These are phyloP conservation scores for Bertia moriformis DNA, from an alignment of 2,329 filamentous ascomycete species.

Conservation along the genomic window DNA sequence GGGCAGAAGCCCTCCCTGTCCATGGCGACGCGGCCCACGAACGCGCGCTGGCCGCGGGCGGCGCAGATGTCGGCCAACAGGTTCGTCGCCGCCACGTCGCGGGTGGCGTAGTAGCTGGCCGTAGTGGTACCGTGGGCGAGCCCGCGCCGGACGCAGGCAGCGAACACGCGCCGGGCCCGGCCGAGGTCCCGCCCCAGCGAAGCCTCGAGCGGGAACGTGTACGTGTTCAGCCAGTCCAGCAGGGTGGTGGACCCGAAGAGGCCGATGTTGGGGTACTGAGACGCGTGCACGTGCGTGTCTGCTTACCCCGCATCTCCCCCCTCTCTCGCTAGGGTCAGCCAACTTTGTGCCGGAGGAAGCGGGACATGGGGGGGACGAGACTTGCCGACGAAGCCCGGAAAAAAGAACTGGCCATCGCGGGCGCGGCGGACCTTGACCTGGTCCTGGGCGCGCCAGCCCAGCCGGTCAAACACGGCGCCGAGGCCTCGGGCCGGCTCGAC, in stretches of 20 bases:
- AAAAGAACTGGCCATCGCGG: conserved; percentile 52
- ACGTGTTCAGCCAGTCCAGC: conserved; percentile 81
- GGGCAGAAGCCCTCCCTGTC: conserved; percentile 54
- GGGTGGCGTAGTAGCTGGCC: conserved; percentile 86
- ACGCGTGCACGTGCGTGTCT: conserved; percentile 93
- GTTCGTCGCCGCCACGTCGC: conserved; percentile 78
- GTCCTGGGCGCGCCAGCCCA: conserved; percentile 29
- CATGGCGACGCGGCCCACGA: conserved; percentile 94
- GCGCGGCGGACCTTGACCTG: conserved; percentile 11
- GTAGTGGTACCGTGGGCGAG: conserved; percentile 85
- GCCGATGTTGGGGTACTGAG: conserved; percentile 86
- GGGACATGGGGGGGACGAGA: not conserved
- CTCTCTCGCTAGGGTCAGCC: too few species aligned
- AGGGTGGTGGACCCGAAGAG: conserved; percentile 89
- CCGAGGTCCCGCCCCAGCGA: conserved; percentile 45
- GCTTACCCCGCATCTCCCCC: conserved; percentile 9
- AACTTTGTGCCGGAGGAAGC: not conserved
- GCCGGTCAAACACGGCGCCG: conserved; percentile 15
- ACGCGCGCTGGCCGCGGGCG: conserved; percentile 68
- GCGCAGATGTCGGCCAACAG: conserved; percentile 74
- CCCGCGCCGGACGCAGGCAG: conserved; percentile 63
- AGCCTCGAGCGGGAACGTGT: conserved; percentile 86
- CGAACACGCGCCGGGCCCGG: conserved; percentile 60
- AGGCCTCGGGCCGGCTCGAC: conserved; percentile 21
- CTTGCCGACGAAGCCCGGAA: conserved; percentile 68